Conservation (phyloP, 305 asterid species). For the Solanum hybrid region DNA sequence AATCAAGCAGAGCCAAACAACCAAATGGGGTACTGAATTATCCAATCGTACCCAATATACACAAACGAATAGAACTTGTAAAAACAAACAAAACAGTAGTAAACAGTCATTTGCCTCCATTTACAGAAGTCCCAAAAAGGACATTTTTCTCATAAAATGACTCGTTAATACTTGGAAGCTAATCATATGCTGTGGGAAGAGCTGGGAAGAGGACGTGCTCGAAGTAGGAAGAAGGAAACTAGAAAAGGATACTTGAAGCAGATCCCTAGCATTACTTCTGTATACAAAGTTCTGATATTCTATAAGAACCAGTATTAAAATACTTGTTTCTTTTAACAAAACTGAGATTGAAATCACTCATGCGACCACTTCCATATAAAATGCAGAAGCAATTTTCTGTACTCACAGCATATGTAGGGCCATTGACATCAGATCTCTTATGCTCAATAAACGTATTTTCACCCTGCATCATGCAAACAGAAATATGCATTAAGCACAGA, state of each 20-base stretch:
- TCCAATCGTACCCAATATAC: conserved; percentile 1
- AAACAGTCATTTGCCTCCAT: neutral
- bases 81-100: neutral
- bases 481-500: neutral
- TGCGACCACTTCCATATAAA: neutral
- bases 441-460: neutral
- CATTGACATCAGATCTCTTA: conserved; percentile 41
- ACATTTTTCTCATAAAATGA: neutral
- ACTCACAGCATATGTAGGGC: conserved; percentile 88
- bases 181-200: neutral
- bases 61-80: neutral
- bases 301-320: neutral
- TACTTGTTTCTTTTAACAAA: neutral
- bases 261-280: neutral
- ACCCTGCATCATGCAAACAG: conserved; percentile 11
- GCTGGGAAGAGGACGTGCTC: neutral
- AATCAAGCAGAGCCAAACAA: neutral
- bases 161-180: neutral
- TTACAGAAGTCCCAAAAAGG: neutral
- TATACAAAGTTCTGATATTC: neutral
- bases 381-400: neutral
- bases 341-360: neutral
- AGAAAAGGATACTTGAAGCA: neutral
- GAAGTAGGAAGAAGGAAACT: neutral
- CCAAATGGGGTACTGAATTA: neutral